These are phyloP conservation scores for Tilletia caries DNA, from an alignment of 1,284 basidiomycete genomes.

Conservation along the genomic window DNA sequence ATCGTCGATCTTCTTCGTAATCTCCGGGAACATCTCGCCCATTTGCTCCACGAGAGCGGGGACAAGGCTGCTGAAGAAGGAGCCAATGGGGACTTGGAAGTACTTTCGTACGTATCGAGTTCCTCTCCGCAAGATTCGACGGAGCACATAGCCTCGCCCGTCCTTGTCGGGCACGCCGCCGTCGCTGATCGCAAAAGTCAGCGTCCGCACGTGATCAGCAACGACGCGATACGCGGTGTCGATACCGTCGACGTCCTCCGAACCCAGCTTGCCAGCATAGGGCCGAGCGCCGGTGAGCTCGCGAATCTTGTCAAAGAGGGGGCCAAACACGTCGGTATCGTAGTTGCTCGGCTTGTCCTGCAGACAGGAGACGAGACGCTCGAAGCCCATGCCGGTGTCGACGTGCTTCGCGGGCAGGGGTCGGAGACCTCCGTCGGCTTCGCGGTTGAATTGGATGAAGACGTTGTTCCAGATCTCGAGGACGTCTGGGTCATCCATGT, in stretches of 20 bases:
- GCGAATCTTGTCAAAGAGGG: slow-evolving; percentile 83
- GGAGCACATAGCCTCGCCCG: slow-evolving; percentile 89
- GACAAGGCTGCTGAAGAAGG: slow-evolving; percentile 88
- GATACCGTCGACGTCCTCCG: slow-evolving; percentile 87
- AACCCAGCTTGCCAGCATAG: slow-evolving; percentile 85
- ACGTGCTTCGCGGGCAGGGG: slow-evolving; percentile 87
- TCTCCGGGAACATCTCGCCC: slow-evolving; percentile 88
- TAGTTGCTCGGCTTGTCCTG: slow-evolving; percentile 93
- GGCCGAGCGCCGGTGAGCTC: slow-evolving; percentile 81
- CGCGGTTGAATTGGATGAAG: slow-evolving; percentile 97
- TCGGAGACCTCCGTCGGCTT: slow-evolving; percentile 77
- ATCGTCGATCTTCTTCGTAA: slow-evolving; percentile 76
- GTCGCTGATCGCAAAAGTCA: slow-evolving; percentile 92
- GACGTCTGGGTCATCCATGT: slow-evolving; percentile 90
- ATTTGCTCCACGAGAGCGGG: slow-evolving; percentile 86
- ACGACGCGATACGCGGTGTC: slow-evolving; percentile 97
- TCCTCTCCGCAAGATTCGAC: slow-evolving; percentile 85
- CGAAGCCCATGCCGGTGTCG: slow-evolving; percentile 98
- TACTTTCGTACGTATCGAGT: slow-evolving; percentile 94
- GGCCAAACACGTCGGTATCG: slow-evolving; percentile 90
- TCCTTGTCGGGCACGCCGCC: slow-evolving; percentile 95
- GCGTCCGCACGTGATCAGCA: slow-evolving; percentile 91
- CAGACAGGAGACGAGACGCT: slow-evolving; percentile 88
- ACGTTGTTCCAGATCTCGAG: slow-evolving; percentile 99
- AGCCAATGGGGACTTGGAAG: slow-evolving; percentile 86